Conservation (phyloP, 2,329 filamentous ascomycete genomes). For the Niveomyces coronatus region DNA sequence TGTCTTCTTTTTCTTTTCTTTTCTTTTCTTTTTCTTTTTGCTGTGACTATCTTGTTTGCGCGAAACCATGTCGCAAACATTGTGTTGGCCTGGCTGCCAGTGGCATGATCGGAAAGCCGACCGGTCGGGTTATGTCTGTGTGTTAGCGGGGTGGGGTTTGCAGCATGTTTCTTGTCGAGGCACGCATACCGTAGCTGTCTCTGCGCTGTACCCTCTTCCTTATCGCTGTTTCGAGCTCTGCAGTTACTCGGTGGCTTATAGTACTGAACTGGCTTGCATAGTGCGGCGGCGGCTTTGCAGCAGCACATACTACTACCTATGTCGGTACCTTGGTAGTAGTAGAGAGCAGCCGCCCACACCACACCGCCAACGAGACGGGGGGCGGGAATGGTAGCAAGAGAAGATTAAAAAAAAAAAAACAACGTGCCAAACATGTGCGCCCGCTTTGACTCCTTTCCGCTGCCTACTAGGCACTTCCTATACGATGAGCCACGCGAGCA, state of each 20-base stretch:
- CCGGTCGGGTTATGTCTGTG: constrained; percentile 3
- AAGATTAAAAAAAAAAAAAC: constrained; percentile 2
- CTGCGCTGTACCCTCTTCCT: not conserved
- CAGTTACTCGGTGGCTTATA: too few relatives aligned
- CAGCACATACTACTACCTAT: too few relatives aligned
- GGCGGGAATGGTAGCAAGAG: not conserved
- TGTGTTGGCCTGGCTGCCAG: not conserved
- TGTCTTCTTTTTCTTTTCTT: not conserved
- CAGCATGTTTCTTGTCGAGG: not conserved
- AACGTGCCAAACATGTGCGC: constrained; percentile 8
- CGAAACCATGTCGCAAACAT: not conserved
- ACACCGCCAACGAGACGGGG: not conserved
- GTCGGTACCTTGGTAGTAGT: too few relatives aligned
- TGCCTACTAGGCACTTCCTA: not conserved
- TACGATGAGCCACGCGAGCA: constrained; percentile 5
- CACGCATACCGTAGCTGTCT: not conserved
- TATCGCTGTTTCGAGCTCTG: too few relatives aligned
- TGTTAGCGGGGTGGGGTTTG: not conserved
- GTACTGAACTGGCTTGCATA: too few relatives aligned
- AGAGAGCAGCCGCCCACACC: too few relatives aligned
- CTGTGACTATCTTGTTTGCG: not conserved
- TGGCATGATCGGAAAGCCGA: constrained; percentile 8
- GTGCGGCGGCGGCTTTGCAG: too few relatives aligned
- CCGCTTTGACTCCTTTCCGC: too few relatives aligned
- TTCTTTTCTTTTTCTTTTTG: not conserved